A percentile compares a stretch with the other conserved stretches of the same genome.
Conservation (phyloP, 1,284 basidiomycete genomes). For the Tremellales sp. region DNA sequence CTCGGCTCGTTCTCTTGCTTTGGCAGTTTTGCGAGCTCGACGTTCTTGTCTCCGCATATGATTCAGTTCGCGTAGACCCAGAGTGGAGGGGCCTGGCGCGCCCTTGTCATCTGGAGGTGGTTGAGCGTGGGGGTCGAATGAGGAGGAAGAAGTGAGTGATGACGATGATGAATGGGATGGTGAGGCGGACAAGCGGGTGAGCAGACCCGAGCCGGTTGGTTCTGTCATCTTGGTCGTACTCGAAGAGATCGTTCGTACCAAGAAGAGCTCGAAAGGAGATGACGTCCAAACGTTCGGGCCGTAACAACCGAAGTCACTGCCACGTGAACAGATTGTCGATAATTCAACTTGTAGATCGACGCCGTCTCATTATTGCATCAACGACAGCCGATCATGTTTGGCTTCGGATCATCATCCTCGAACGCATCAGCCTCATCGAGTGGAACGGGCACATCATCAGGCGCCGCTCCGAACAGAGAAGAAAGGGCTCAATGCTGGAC, state of each 20-base stretch:
- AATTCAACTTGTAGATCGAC: no score
- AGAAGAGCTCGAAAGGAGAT: no score
- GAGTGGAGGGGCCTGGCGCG: neutral
- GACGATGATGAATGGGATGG: slow-evolving; percentile 5
- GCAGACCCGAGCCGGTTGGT: no score
- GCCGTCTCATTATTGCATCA: no score
- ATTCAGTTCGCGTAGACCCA: slow-evolving; percentile 18
- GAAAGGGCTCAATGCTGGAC: slow-evolving; percentile 48
- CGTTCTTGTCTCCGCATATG: slow-evolving; percentile 8
- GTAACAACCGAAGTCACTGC: no score
- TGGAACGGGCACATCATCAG: neutral
- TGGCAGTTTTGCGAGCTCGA: neutral
- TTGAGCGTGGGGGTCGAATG: slow-evolving; percentile 10
- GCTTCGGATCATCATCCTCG: slow-evolving; percentile 14
- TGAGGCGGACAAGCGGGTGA: slow-evolving; percentile 4
- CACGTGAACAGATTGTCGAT: no score
- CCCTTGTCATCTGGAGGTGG: neutral
- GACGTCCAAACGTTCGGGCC: no score
- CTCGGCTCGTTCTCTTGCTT: neutral
- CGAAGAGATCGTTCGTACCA: no score
- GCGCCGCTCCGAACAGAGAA: slow-evolving; percentile 42
- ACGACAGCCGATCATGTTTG: slow-evolving; percentile 17
- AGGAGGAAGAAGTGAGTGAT: slow-evolving; percentile 9
- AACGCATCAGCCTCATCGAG: slow-evolving; percentile 9
- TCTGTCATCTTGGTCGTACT: no score